Evolutionary conservation across 352 stramenopile species (phyloP), one percentile per base, ranked within the genome.

Genomic region (Phytophthora multivora): DNA sequence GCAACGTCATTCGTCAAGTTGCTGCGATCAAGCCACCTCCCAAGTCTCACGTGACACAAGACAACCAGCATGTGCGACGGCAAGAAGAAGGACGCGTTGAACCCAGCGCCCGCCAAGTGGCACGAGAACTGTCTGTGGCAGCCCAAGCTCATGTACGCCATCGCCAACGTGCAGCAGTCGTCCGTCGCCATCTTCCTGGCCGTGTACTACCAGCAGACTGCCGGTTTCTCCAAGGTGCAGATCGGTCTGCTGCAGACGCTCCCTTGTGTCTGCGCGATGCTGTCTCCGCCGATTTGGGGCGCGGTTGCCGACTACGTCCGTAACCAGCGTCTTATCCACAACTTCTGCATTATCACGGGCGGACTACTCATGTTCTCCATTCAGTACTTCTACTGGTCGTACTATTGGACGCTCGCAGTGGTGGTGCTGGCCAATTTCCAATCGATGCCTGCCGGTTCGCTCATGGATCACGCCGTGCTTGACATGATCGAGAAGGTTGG

Each of bases 141-240:
- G 45, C 67, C 83, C 52, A 93, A 93, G 75, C 65, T 71, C 64
- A 88, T 90, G 79, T 92, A 93, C 71, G 75, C 71, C 35, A 53
- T 90, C 46, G 80, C 68, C 61, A 82, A 70, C 39, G 71, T 79
- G 57, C 80, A 75, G 41, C 58, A 73, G 30, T 91, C 83, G 53
- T 80, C 84, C 39, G 65, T 86, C 40, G 58, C 75, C 51, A 91
- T 90, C 69, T 93, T 85, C 61, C 61, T 93, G 42, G 71, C 82
- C 19, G 79, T 91, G 28, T 90, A 86, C 66, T 89, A 76, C 68
- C 67, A 90, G 58, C 66, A 88, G 51, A 81, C 68, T 28, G 68
- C 72, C 10, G 47, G 63, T 18, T 88, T 88, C 63, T 79, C 74
- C 59, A 90, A 92, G 66, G 69, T 88, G 18, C 77, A 92, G 66